These are phyloP conservation scores for Theileria luwenshuni DNA, from an alignment of 169 alveolate species.

Conservation along the genomic window DNA sequence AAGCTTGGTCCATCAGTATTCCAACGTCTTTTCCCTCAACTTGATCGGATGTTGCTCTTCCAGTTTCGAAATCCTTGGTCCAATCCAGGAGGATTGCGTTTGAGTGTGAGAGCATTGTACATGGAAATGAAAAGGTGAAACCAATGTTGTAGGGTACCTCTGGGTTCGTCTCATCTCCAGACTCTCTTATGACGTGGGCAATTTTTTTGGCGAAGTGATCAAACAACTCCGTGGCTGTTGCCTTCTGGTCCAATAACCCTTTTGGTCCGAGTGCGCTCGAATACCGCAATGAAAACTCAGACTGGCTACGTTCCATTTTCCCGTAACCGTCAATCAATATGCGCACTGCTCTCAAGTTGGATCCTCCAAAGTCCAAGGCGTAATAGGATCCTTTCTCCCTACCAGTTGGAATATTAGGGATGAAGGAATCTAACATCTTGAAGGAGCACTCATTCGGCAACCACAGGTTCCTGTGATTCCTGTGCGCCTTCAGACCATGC, in stretches of 20 bases:
- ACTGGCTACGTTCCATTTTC: slow-evolving; percentile 75
- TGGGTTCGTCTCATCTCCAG: slow-evolving; percentile 73
- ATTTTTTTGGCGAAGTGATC: slow-evolving; percentile 80
- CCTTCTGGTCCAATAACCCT: slow-evolving; percentile 80
- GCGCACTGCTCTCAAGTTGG: slow-evolving; percentile 85
- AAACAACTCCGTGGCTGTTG: slow-evolving; percentile 81
- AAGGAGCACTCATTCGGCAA: slow-evolving; percentile 79
- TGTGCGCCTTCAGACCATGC: slow-evolving; percentile 77
- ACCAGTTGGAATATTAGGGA: slow-evolving; percentile 82
- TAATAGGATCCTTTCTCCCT: slow-evolving; percentile 85
- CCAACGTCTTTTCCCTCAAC: slow-evolving; percentile 91
- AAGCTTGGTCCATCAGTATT: slow-evolving; percentile 80
- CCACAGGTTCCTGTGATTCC: slow-evolving; percentile 77
- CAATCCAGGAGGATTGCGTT: slow-evolving; percentile 81
- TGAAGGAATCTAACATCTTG: slow-evolving; percentile 86
- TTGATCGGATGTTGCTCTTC: slow-evolving; percentile 84
- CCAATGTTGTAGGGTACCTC: slow-evolving; percentile 71
- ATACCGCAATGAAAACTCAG: slow-evolving; percentile 68
- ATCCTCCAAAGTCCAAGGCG: slow-evolving; percentile 90
- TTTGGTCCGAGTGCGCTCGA: slow-evolving; percentile 76
- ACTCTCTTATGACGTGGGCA: slow-evolving; percentile 66
- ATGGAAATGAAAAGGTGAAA: slow-evolving; percentile 86
- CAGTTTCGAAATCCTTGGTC: slow-evolving; percentile 92
- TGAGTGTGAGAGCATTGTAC: slow-evolving; percentile 74
- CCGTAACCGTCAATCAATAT: slow-evolving; percentile 81